Conservation (phyloP, 139 green algal species). For the Auxenochlorella protothecoides region DNA sequence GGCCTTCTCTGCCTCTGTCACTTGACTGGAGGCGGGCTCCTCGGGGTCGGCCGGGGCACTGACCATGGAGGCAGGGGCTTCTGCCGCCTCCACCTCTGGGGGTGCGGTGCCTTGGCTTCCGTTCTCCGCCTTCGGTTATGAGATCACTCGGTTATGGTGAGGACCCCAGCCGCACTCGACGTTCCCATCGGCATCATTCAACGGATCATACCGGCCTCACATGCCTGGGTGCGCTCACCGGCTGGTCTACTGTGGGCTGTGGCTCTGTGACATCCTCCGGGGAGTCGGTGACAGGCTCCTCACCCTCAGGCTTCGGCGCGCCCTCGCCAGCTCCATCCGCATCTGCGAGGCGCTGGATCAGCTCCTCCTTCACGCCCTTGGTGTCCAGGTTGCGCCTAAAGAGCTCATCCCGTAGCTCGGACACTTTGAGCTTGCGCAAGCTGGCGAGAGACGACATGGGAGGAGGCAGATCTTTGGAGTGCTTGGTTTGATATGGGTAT, state of each 20-base stretch:
- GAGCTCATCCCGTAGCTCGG: conserved; percentile 28
- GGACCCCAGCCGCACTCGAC: not conserved
- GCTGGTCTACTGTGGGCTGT: not conserved
- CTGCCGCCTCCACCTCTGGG: not conserved
- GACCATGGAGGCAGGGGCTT: not conserved
- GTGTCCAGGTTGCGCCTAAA: conserved; percentile 14
- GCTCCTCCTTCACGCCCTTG: conserved; percentile 34
- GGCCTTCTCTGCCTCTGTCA: conserved; percentile 12
- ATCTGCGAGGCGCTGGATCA: conserved; percentile 15
- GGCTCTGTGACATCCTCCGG: not conserved
- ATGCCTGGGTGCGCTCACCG: too few relatives aligned
- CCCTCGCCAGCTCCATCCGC: conserved; percentile 8
- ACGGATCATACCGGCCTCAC: too few relatives aligned
- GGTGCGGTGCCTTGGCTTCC: not conserved
- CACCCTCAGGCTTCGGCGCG: not conserved
- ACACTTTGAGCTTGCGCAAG: conserved; percentile 24
- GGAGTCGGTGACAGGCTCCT: not conserved
- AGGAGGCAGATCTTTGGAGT: too few relatives aligned
- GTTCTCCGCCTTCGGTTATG: not conserved
- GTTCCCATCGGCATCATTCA: too few relatives aligned
- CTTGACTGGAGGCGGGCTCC: not conserved
- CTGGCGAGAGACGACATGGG: not conserved
- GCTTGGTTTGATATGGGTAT: too few relatives aligned
- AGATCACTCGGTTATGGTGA: not conserved
- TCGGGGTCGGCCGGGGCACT: not conserved